These are phyloP conservation scores for Lachnum nothofagi DNA, from an alignment of 2,329 filamentous ascomycete genomes.

Conservation along the genomic window DNA sequence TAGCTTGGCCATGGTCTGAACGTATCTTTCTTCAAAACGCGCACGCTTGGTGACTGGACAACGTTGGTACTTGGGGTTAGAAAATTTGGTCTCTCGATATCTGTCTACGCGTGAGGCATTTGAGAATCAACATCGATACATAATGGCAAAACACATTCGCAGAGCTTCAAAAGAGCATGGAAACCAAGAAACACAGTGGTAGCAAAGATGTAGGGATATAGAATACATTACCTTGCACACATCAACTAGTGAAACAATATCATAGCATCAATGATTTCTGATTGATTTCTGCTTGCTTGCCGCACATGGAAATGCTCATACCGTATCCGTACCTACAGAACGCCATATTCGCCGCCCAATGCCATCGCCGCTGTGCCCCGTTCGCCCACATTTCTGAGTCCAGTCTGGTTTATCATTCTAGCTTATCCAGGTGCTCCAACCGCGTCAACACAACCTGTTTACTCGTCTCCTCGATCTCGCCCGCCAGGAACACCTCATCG, in stretches of 20 bases:
- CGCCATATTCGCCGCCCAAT: constrained; percentile 10
- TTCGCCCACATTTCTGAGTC: too few relatives aligned
- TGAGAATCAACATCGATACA: too few relatives aligned
- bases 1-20: too few relatives aligned
- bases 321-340: not conserved
- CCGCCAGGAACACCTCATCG: constrained; percentile 94
- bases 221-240: not conserved
- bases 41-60: too few relatives aligned
- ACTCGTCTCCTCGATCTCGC: constrained; percentile 97
- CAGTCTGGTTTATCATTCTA: constrained; percentile 56
- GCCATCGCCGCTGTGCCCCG: constrained; percentile 1
- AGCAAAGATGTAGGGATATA: not conserved
- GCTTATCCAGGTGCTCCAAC: constrained; percentile 90
- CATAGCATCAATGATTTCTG: not conserved
- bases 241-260: not conserved
- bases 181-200: not conserved
- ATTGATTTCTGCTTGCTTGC: not conserved
- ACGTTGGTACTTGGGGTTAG: too few relatives aligned
- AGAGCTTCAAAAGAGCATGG: not conserved
- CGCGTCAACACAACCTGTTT: constrained; percentile 95
- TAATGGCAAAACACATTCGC: too few relatives aligned
- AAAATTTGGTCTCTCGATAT: too few relatives aligned
- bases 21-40: too few relatives aligned
- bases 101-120: too few relatives aligned
- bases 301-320: not conserved